Evolutionary conservation across 139 green algal species (phyloP), one percentile per base, ranked within the genome.

Genomic region (Mesotaenium endlicherianum): DNA sequence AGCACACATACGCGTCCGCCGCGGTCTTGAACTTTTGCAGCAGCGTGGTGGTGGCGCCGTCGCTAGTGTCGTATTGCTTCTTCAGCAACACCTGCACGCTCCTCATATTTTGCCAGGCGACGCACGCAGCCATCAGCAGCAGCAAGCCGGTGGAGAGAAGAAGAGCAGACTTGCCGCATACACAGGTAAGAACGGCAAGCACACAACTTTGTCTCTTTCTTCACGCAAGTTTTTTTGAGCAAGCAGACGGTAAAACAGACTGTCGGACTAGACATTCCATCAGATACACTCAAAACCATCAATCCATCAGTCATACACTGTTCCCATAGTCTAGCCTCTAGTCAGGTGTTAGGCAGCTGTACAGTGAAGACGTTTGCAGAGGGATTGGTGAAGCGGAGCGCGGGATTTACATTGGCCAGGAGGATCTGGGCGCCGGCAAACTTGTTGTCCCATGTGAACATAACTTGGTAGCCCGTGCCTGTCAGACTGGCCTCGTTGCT

Each of bases 391-490:
- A n/a, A n/a, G n/a, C n/a, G 38, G 11, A 75, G 49, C 47, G 38
- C 1, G 1, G 0, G 2, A 3, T 3, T 69, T 71, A 75, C 55
- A 43, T 82, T 75, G n/a, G 77, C 11, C 20, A 82, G 55, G 47
- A 82, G 34, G 47, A 82, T 36, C 39, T 70, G 75, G 40, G 75
- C 55, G 0, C 55, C 57, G 57, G 57, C 55, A 31, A 59, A 44
- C 41, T 82, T 82, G 55, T 82, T 38, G 41, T 77, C 70, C 70
- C 70, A 77, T n/a, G 70, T 50, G 45, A 76, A 71, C 57, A 55
- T 16, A n/a, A 58, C 41, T 8, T 31, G 36, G 30, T n/a, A 45
- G 2, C 36, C 20, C 41, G 75, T 58, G 31, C 72, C 44, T 11
- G 8, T 41, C 30, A 80, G 34, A 3, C 43, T 44, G 2, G 31